Evolutionary conservation across 225 moss, liverwort and hornwort species (phyloP).

Genomic region (Pseudoscleropodium purum): DNA sequence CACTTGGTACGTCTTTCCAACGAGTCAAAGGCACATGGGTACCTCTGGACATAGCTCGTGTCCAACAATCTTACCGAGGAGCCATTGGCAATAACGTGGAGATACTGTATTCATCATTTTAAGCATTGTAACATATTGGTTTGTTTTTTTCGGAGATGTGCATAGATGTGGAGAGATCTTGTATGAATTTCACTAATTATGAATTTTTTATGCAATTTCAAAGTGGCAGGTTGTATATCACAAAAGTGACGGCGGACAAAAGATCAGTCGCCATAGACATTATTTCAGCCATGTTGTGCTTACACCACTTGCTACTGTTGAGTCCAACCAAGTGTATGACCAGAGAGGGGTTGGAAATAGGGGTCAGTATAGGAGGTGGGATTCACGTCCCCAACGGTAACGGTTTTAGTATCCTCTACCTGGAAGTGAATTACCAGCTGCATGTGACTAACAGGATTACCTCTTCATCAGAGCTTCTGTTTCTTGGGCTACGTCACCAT

Average conservation of each 20-base stretch:
- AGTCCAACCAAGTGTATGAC: not conserved
- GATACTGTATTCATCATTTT: not conserved
- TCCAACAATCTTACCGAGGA: not conserved
- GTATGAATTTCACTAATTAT: not conserved
- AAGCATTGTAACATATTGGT: not conserved
- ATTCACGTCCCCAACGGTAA: not conserved
- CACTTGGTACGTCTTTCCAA: not conserved
- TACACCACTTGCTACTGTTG: not conserved
- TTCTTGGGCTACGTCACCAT: conserved; percentile 51
- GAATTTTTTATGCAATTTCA: not conserved
- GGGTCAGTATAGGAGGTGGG: not conserved
- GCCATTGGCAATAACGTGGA: not conserved
- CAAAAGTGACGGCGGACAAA: not conserved
- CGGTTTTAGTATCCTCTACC: not conserved
- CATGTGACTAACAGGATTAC: conserved; percentile 3
- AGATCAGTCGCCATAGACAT: not conserved
- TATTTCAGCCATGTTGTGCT: not conserved
- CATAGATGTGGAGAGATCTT: not conserved
- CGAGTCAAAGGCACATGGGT: not conserved
- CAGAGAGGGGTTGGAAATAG: no score
- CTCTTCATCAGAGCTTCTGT: conserved; percentile 41
- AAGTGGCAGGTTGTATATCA: not conserved
- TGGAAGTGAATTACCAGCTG: not conserved
- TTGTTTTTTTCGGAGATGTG: no score
- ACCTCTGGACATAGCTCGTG: no score